These are phyloP conservation scores for Boletus hoseneyae DNA, from an alignment of 1,284 basidiomycete genomes.

Conservation along the genomic window DNA sequence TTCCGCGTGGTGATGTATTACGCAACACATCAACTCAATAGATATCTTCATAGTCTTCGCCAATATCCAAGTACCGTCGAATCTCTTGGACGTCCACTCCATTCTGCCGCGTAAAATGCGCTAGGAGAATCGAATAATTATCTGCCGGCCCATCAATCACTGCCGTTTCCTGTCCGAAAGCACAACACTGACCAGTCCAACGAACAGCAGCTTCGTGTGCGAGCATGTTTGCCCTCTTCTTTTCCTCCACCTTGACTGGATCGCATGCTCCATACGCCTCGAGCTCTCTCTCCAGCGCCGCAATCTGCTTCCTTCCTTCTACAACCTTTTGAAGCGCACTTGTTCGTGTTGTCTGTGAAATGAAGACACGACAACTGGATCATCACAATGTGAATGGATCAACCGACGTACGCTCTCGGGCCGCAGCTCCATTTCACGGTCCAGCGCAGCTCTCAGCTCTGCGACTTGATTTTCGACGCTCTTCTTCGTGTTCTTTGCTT, in stretches of 20 bases:
- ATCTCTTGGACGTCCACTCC: slow-evolving; percentile 56
- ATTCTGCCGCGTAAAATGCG: slow-evolving; percentile 62
- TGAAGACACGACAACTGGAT: not conserved
- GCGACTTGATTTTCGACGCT: slow-evolving; percentile 46
- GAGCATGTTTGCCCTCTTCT: slow-evolving; percentile 62
- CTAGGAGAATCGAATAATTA: slow-evolving; percentile 59
- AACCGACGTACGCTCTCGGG: slow-evolving; percentile 58
- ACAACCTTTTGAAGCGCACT: slow-evolving; percentile 48
- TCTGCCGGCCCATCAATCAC: slow-evolving; percentile 33
- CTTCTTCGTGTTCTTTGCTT: slow-evolving; percentile 49
- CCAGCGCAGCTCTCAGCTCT: slow-evolving; percentile 45
- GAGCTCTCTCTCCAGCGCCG: slow-evolving; percentile 64
- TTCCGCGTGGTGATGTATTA: slow-evolving; percentile 13
- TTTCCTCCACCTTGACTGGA: slow-evolving; percentile 75
- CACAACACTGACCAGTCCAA: slow-evolving; percentile 71
- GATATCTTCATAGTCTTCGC: slow-evolving; percentile 73
- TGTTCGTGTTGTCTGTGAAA: slow-evolving; percentile 52
- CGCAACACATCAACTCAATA: slow-evolving; percentile 35
- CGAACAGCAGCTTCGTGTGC: slow-evolving; percentile 77
- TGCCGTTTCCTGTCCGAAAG: not conserved
- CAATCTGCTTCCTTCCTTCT: slow-evolving; percentile 51
- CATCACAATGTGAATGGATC: not conserved
- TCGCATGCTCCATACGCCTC: slow-evolving; percentile 78
- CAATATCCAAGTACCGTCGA: slow-evolving; percentile 59
- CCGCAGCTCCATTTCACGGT: slow-evolving; percentile 53